Conservation (phyloP, 805 yeast genomes). For the Lipomyces orientalis region DNA sequence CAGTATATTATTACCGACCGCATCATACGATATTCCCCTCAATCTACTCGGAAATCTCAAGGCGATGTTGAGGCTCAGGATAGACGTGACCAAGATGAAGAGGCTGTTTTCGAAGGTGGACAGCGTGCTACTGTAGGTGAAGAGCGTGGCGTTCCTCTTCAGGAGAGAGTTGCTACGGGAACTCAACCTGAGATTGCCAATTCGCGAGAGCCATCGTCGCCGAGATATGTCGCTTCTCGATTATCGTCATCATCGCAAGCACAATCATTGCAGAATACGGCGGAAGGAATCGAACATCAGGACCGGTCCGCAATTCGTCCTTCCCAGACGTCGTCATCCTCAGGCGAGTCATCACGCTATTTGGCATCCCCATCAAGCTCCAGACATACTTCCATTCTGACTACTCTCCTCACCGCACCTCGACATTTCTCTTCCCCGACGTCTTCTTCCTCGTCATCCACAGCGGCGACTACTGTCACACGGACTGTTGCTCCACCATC, state of each 20-base stretch:
- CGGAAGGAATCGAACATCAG: neutral
- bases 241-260: too few relatives aligned
- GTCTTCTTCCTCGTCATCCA: neutral
- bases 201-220: neutral
- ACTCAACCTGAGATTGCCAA: neutral
- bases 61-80: conserved; percentile 9
- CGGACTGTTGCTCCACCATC: neutral
- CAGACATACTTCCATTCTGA: conserved; percentile 4
- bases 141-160: neutral
- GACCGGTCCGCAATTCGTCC: neutral
- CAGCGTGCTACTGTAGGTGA: neutral
- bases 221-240: neutral
- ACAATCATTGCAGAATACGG: too few relatives aligned
- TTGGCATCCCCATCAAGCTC: neutral
- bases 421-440: neutral
- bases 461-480: neutral
- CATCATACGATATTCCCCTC: conserved; percentile 15
- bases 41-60: neutral
- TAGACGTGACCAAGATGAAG: neutral
- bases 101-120: too few relatives aligned
- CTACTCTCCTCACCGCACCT: conserved; percentile 14
- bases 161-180: neutral
- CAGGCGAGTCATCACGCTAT: neutral
- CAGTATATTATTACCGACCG: conserved; percentile 23
- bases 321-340: neutral